phyloP scores from a whole-genome alignment of 345 rosid genomes.

The Noccaea caerulescens region DNA sequence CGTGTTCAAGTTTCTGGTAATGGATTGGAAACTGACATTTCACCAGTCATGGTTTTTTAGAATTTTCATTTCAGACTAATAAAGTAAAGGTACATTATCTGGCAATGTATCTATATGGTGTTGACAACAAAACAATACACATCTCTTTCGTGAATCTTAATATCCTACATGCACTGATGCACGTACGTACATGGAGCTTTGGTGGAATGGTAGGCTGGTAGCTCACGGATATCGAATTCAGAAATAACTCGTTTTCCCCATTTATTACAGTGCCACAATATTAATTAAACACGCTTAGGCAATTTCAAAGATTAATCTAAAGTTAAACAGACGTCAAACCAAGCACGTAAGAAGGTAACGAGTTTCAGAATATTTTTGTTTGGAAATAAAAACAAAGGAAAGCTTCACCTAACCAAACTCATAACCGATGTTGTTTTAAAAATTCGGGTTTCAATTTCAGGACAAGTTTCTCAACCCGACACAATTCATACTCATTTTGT shows the following conservation, averaged over 20 bases:
- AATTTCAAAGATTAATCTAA: neutral
- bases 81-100: neutral
- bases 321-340: neutral
- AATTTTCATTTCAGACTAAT: too few species aligned
- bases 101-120: neutral
- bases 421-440: neutral
- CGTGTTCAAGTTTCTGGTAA: neutral
- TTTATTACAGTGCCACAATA: neutral
- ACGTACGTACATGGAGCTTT: neutral
- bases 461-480: too few species aligned
- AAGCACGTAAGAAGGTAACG: constrained; percentile 10
- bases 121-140: neutral
- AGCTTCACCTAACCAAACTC: constrained; percentile 27
- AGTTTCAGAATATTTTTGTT: neutral
- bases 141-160: neutral
- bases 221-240: neutral
- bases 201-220: constrained; percentile 23
- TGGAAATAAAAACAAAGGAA: neutral
- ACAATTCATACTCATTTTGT: too few species aligned
- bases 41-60: neutral
- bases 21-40: neutral
- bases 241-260: neutral
- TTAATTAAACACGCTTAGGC: constrained; percentile 2
- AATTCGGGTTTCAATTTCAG: too few species aligned
- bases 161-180: neutral